Conservation (phyloP, 441 rosid species). For the Populus hybrid region DNA sequence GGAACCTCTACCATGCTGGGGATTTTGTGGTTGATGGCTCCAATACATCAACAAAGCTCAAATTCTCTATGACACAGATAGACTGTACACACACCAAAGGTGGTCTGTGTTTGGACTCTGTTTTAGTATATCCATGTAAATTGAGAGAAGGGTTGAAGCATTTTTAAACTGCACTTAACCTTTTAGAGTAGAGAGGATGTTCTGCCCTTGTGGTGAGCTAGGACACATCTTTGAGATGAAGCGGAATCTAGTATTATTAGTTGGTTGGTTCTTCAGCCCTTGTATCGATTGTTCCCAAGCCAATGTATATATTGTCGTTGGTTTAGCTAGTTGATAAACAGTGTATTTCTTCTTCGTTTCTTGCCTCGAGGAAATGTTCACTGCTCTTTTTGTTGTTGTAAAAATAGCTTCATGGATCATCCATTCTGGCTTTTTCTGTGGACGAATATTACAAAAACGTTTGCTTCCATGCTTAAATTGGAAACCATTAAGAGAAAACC, state of each 20-base stretch:
- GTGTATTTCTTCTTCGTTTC: background rate
- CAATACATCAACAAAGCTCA: conserved; percentile 40
- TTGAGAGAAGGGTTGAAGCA: conserved; percentile 47
- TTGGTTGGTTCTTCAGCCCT: background rate
- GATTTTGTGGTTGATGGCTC: conserved; percentile 54
- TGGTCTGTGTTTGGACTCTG: conserved; percentile 78
- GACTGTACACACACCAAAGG: conserved; percentile 96
- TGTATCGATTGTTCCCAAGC: background rate
- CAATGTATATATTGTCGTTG: background rate
- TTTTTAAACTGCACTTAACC: conserved; percentile 39
- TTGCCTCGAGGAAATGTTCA: background rate
- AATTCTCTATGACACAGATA: conserved; percentile 80
- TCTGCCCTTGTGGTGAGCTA: conserved; percentile 1
- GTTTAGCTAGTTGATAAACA: background rate
- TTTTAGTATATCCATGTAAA: conserved; percentile 53
- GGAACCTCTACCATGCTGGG: conserved; percentile 76
- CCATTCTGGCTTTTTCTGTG: background rate
- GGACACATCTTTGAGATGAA: background rate
- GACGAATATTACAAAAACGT: background rate
- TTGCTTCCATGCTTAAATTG: background rate
- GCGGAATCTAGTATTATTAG: background rate
- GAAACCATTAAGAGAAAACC: background rate
- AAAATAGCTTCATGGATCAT: background rate
- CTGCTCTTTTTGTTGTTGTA: background rate
- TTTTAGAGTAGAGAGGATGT: background rate